These are phyloP conservation scores for Candida sp. DNA, from an alignment of 1,139 yeast genomes.

Conservation along the genomic window DNA sequence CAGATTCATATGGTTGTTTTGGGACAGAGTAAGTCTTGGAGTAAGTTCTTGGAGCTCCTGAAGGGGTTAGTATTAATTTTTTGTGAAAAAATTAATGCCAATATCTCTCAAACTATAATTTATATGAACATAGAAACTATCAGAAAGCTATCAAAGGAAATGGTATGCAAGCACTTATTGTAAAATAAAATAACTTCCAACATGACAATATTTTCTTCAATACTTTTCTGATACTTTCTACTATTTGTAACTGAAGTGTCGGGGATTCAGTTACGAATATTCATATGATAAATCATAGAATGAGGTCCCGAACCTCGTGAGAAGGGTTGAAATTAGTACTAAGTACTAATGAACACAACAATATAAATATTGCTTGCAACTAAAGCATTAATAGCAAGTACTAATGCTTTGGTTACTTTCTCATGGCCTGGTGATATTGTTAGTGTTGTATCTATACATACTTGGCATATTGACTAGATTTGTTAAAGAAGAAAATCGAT, in stretches of 20 bases:
- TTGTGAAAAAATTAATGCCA: no score
- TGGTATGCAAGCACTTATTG: neutral
- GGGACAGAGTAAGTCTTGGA: conserved; percentile 99
- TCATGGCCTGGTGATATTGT: neutral
- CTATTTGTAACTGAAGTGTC: conserved; percentile 72
- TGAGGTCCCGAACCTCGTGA: conserved; percentile 75
- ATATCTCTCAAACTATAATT: neutral
- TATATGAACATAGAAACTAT: neutral
- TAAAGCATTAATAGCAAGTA: no score
- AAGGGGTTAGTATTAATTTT: conserved; percentile 22
- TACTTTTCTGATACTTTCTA: neutral
- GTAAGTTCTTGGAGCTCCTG: conserved; percentile 98
- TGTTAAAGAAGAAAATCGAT: conserved; percentile 6
- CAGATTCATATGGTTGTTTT: conserved; percentile 98
- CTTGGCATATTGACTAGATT: conserved; percentile 47
- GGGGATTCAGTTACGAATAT: conserved; percentile 69
- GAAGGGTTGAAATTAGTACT: neutral
- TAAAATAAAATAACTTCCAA: neutral
- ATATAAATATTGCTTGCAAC: no score
- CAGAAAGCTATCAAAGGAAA: neutral
- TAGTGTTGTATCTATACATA: conserved; percentile 29
- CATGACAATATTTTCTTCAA: no score
- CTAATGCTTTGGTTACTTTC: neutral
- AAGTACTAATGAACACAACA: no score
- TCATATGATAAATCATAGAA: conserved; percentile 18